Base-by-base conservation (phyloP, 495 filamentous ascomycete species). In the Daldinia childiae region DNA sequence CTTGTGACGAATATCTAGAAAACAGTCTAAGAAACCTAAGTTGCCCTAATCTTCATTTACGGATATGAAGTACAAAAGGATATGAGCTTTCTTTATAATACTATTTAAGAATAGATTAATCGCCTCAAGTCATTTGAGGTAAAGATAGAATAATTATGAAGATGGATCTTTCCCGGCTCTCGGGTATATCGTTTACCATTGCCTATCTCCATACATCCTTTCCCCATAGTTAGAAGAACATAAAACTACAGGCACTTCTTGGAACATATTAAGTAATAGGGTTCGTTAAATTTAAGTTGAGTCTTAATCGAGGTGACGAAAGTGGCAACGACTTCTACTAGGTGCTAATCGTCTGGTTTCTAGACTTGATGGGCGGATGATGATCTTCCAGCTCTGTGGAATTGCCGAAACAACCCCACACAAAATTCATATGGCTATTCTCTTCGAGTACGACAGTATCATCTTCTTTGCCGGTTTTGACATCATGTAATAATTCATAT, bases 371-470 rank as follows among this genome's bases (percentile, higher is more conserved):
- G 27, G 66, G 45, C 72, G 72, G 72, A 71, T 70, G 68, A 59
- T 71, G 63, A 74, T 71, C 72, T 71, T 71, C 72, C 72, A 74
- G 64, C 8, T n/a, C 58, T 48, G 43, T 71, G 61, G 68, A 77
- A 77, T 72, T 77, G 75, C 75, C 75, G 75, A 73, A 71, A 43
- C 38, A 61, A 69, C 75, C 72, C 69, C 70, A 73, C 69, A 66
- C 41, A 67, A 63, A 52, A 57, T 73, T 75, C 73, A 77, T 77
- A 73, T 77, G 75, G 75, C 29, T 77, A 77, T 77, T 77, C 63
- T 75, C 69, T 57, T 66, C 58, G 63, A 69, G 73, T 73, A 57
- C 70, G 67, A 77, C 75, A 73, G 34, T 39, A 64, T 71, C 66
- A 62, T 71, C 41, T 45, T 58, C 58, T 71, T 69, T 66, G n/a